Evolutionary conservation across 1,139 yeast genomes (phyloP), one percentile per base, ranked within the genome.

Genomic region (Meyerozyma guilliermondii): DNA sequence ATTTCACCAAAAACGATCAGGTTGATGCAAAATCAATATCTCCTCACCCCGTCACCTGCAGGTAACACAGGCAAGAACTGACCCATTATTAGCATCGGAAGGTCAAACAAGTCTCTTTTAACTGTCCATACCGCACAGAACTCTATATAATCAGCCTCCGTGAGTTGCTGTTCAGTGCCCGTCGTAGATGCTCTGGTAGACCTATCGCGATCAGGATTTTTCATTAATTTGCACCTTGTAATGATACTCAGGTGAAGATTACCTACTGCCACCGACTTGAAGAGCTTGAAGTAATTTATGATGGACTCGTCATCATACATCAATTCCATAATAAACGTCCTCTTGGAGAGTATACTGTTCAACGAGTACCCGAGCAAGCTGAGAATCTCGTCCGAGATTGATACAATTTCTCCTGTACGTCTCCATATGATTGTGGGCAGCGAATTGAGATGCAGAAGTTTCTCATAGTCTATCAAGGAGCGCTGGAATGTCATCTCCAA

Each of bases 31-130:
- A 10, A 11, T 26, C 44, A 68, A 46, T 67, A 67, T 58, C 58
- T 61, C 39, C 72, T 48, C 9, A 65, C 63, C 34, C 60, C 68
- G 43, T 64, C 78, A 45, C 60, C 67, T 48, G 57, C 75, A 50
- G 63, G 77, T 58, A 72, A 55, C 47, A 78, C 52, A 24, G 78
- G 80, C 43, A 64, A 63, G 50, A 66, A 76, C 53, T 62, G 79
- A 4, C 71, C 75, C 40, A 69, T 66, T 40, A 67, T 72, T 56
- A 63, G 64, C 80, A 65, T 77, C 44, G 98, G 97, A 42, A 89
- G 81, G 55, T 89, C 96, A 64, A 89, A 91, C 41, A 87, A 80
- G 62, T 91, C 97, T 50, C 96, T 70, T 54, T 87, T 87, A 22
- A 78, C 81, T 0, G 83, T 78, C 83, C 83, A 79, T 26, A 78